Evolutionary conservation across 1,284 basidiomycete genomes (phyloP).

Genomic region (Ustilago trichophora): DNA sequence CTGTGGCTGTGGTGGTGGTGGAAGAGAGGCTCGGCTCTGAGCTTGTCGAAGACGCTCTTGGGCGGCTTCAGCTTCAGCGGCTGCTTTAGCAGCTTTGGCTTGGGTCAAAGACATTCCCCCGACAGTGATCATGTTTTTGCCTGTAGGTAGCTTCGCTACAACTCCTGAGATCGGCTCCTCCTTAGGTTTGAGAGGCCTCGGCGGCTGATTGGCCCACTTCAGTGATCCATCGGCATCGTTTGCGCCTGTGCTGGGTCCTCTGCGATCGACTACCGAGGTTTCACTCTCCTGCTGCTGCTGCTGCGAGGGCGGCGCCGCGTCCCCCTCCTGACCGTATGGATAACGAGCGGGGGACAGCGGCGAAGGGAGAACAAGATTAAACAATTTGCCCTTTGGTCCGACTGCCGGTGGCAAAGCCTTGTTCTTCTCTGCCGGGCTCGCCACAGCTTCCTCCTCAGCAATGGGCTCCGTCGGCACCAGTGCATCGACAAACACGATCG

Average conservation of each 20-base stretch:
- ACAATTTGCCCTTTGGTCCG: slow-evolving; percentile 42
- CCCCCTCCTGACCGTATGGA: slow-evolving; percentile 42
- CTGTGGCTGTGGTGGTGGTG: background rate
- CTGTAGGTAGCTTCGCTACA: slow-evolving; percentile 4
- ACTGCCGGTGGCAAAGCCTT: slow-evolving; percentile 21
- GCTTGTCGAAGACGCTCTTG: background rate
- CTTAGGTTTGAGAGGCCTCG: background rate
- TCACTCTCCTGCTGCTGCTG: background rate
- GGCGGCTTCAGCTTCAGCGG: background rate
- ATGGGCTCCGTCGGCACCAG: background rate
- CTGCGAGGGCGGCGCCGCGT: background rate
- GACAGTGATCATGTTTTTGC: slow-evolving; percentile 26
- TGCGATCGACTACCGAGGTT: background rate
- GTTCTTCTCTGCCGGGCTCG: background rate
- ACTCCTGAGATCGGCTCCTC: background rate
- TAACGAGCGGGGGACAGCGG: slow-evolving; percentile 41
- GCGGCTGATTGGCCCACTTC: slow-evolving; percentile 4
- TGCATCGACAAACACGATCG: slow-evolving; percentile 31
- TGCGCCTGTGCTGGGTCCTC: background rate
- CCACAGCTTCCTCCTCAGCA: background rate
- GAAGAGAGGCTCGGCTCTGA: background rate
- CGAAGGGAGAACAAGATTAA: slow-evolving; percentile 36
- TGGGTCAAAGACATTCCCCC: slow-evolving; percentile 18
- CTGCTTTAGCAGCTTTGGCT: slow-evolving; percentile 15
- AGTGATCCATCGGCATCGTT: background rate